Percentiles rank a stretch among this genome's conserved stretches.
Conservation (phyloP, 2,329 filamentous ascomycete genomes). For the Monosporascus sp. region DNA sequence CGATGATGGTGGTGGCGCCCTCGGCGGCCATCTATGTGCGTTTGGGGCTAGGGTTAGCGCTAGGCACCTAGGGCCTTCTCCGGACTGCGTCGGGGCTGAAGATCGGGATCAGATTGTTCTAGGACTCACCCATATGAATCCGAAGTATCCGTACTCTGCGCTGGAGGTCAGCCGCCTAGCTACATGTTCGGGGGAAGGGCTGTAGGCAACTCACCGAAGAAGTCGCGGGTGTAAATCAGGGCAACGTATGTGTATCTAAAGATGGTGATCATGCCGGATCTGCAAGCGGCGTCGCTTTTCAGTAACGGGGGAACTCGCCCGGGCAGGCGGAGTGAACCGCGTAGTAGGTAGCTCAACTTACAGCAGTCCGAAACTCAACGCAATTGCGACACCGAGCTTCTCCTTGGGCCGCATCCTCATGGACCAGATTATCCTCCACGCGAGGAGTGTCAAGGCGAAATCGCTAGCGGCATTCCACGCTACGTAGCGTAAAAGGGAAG, state of each 20-base stretch:
- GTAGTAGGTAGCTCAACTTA: not conserved
- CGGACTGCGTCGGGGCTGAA: not conserved
- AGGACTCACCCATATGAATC: conserved; percentile 1
- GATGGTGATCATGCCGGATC: conserved; percentile 4
- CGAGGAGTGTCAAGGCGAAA: conserved; percentile 2
- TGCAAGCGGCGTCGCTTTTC: not conserved
- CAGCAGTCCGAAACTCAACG: conserved; percentile 5
- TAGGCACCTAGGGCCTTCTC: not conserved
- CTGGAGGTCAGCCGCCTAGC: not conserved
- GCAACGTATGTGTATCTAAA: conserved; percentile 3
- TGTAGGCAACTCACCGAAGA: conserved; percentile 1
- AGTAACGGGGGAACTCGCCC: not conserved
- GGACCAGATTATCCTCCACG: conserved; percentile 5
- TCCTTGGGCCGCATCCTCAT: conserved; percentile 2
- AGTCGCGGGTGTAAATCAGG: conserved; percentile 1
- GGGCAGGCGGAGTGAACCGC: not conserved
- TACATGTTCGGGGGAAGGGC: not conserved
- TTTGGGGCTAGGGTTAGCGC: not conserved
- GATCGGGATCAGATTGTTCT: not conserved
- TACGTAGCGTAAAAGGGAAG: not conserved
- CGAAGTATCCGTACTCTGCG: conserved; percentile 3
- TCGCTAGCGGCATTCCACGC: conserved; percentile 5
- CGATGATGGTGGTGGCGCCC: conserved; percentile 4
- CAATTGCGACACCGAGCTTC: conserved; percentile 4
- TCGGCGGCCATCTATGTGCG: conserved; percentile 1